Percentiles rank a stretch among this genome's conserved stretches.
Evolutionary conservation across 2,329 filamentous ascomycete genomes (phyloP).

Genomic region (Penicillium verrucosum): DNA sequence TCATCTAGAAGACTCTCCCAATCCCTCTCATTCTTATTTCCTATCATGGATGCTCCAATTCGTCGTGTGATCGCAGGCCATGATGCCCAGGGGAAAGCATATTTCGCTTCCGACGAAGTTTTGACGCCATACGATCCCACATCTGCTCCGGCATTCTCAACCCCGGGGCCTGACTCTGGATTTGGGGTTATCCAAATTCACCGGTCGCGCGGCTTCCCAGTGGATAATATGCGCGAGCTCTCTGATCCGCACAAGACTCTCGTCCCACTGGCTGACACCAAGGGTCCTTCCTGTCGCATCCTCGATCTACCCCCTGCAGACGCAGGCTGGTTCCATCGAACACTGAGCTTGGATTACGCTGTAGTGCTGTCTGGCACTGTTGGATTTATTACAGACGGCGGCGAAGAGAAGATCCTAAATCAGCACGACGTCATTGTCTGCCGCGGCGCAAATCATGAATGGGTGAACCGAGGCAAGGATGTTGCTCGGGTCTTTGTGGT

Average conservation of each 20-base stretch:
- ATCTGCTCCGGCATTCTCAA: conserved; percentile 18
- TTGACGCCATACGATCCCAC: conserved; percentile 28
- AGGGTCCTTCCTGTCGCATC: conserved; percentile 23
- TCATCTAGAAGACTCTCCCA: neutral
- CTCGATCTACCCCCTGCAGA: conserved; percentile 19
- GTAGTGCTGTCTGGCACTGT: conserved; percentile 29
- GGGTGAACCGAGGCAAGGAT: conserved; percentile 42
- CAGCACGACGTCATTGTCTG: conserved; percentile 32
- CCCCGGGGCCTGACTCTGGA: conserved; percentile 16
- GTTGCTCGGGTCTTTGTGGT: conserved; percentile 42
- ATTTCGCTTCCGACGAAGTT: conserved; percentile 25
- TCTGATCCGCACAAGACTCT: conserved; percentile 22
- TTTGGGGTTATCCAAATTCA: conserved; percentile 30
- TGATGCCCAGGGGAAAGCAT: conserved; percentile 24
- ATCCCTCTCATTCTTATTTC: neutral
- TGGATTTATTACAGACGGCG: conserved; percentile 27
- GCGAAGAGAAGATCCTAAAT: conserved; percentile 25
- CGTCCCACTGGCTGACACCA: conserved; percentile 24
- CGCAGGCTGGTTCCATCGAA: conserved; percentile 26
- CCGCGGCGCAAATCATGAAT: conserved; percentile 46
- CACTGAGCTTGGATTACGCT: conserved; percentile 31
- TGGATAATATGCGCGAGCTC: conserved; percentile 21
- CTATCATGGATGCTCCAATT: conserved; percentile 16
- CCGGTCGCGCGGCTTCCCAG: conserved; percentile 26
- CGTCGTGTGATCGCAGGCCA: conserved; percentile 24